Percentiles rank a stretch among this genome's conserved stretches.
phyloP scores from a whole-genome alignment of 108 stramenopile genomes.

The Poteriospumella lacustris region DNA sequence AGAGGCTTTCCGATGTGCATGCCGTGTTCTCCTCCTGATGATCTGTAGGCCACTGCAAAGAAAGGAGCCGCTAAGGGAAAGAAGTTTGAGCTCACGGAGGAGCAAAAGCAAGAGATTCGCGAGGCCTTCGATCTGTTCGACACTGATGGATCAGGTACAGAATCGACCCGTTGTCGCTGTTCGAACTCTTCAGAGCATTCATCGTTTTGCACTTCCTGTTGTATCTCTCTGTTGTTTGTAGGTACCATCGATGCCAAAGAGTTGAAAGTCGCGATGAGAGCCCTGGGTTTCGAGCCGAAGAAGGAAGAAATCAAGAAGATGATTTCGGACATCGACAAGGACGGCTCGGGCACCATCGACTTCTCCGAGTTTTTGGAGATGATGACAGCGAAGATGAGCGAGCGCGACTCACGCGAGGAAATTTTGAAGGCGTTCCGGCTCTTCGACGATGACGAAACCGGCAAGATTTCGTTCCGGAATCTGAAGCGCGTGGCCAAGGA shows the following conservation, averaged over 20 bases:
- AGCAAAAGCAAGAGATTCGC: constrained; percentile 42
- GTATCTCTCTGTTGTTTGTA: neutral
- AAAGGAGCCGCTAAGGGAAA: constrained; percentile 17
- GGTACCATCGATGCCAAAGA: constrained; percentile 77
- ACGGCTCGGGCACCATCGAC: constrained; percentile 73
- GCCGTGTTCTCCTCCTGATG: too few species aligned
- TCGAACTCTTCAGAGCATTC: neutral
- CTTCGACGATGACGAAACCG: constrained; percentile 81
- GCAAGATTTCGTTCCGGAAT: constrained; percentile 75
- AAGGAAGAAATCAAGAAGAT: constrained; percentile 82
- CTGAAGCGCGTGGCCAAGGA: constrained; percentile 81
- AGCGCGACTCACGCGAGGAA: constrained; percentile 46
- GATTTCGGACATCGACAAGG: constrained; percentile 72
- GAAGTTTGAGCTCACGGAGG: constrained; percentile 27
- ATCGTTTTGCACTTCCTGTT: neutral
- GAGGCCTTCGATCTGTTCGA: constrained; percentile 78
- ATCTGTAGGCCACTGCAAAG: constrained; percentile 1
- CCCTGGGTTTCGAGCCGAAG: constrained; percentile 76
- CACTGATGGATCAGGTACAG: constrained; percentile 57
- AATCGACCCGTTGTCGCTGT: neutral
- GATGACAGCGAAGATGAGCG: constrained; percentile 59
- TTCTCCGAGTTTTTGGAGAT: constrained; percentile 76
- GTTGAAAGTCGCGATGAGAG: constrained; percentile 80
- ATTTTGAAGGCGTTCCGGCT: constrained; percentile 63
- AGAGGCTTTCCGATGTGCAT: too few species aligned